phyloP scores from a whole-genome alignment of 352 stramenopile genomes.

The Globisporangium iwayamae region DNA sequence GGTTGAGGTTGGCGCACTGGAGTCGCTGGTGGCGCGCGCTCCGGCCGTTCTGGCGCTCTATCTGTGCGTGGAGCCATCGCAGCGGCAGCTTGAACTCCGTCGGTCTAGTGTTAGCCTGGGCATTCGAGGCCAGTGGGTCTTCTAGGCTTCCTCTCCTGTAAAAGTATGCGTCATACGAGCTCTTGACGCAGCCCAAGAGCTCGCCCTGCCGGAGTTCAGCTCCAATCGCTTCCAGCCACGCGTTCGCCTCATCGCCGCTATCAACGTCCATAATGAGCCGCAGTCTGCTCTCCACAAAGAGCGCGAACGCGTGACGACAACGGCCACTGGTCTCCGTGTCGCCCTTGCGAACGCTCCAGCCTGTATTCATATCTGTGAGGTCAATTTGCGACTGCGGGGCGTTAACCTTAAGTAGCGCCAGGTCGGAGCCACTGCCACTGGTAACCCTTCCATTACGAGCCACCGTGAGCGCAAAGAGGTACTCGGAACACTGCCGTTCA shows the following conservation, averaged over 20 bases:
- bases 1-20: constrained; percentile 46
- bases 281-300: constrained; percentile 57
- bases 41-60: constrained; percentile 33
- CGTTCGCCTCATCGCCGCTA: constrained; percentile 28
- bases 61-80: constrained; percentile 47
- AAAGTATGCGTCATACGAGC: neutral
- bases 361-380: constrained; percentile 23
- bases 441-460: constrained; percentile 20
- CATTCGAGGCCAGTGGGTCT: neutral
- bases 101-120: neutral
- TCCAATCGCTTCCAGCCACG: constrained; percentile 46
- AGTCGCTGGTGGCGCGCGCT: constrained; percentile 34
- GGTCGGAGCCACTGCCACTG: neutral
- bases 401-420: constrained; percentile 30
- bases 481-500: constrained; percentile 44
- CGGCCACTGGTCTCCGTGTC: constrained; percentile 18
- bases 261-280: constrained; percentile 51
- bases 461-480: constrained; percentile 48
- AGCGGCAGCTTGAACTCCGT: constrained; percentile 35
- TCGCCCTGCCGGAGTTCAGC: constrained; percentile 35
- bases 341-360: constrained; percentile 51
- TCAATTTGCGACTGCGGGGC: constrained; percentile 40
- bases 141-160: neutral
- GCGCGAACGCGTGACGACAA: constrained; percentile 52
- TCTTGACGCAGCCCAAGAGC: constrained; percentile 5